These are phyloP conservation scores for Rhododendron henanense DNA, from an alignment of 148 eudicot genomes.

Conservation along the genomic window DNA sequence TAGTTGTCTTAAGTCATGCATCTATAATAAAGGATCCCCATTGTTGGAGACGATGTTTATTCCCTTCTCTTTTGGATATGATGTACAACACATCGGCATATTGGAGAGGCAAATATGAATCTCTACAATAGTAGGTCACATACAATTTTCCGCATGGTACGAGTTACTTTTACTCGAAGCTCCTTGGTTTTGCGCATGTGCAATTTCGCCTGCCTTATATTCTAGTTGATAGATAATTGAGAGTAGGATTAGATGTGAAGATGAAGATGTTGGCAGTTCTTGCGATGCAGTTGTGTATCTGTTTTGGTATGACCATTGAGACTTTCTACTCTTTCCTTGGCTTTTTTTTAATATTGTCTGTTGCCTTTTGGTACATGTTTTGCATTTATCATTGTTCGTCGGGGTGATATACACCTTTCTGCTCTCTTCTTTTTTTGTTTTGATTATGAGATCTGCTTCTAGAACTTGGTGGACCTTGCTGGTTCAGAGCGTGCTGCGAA, in stretches of 20 bases:
- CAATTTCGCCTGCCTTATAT: not conserved
- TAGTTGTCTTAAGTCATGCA: not conserved
- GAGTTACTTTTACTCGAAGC: not conserved
- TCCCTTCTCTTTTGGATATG: conserved; percentile 7
- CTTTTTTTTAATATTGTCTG: not conserved
- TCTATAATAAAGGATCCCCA: not conserved
- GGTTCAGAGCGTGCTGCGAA: conserved; percentile 99
- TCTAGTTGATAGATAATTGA: conserved; percentile 72
- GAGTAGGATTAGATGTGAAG: conserved; percentile 83
- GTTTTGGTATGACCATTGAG: conserved; percentile 54
- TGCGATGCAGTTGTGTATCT: conserved; percentile 99
- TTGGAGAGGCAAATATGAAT: conserved; percentile 99
- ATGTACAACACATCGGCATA: conserved; percentile 81
- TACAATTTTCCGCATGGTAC: conserved; percentile 97
- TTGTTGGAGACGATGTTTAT: not conserved
- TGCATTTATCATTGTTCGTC: not conserved
- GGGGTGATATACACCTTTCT: not conserved
- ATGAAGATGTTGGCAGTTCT: conserved; percentile 51
- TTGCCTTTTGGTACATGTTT: not conserved
- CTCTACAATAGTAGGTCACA: conserved; percentile 91
- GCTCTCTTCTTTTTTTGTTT: conserved; percentile 2
- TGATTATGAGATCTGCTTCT: conserved; percentile 6
- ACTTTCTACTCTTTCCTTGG: conserved; percentile 6
- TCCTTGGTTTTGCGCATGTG: conserved; percentile 3
- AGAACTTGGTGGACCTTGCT: conserved; percentile 99